Base-by-base conservation (phyloP, 2,329 filamentous ascomycete genomes). In the Hortaea werneckii region DNA sequence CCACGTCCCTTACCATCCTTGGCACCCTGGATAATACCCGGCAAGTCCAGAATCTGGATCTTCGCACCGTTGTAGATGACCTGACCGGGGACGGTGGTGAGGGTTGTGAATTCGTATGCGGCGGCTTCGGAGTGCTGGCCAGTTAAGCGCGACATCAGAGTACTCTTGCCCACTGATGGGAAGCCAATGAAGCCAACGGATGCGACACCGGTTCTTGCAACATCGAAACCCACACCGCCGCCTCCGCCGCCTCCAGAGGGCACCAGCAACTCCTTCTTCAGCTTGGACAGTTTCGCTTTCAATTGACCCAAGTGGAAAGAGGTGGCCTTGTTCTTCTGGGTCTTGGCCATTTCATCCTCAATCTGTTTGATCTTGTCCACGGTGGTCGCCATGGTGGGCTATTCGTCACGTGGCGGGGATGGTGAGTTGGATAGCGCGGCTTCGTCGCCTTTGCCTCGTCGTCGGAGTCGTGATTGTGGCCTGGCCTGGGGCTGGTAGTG, bases 321-420 rank as follows among this genome's bases (percentile, higher is more conserved):
- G 32, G 60, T 63, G 44, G 59, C 52, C 74, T 95, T 95, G 71
- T 95, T 95, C 74, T 95, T 95, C 69, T 96, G 89, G 63, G 89
- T 95, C 71, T 79, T 79, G 74, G 88, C 87, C 90, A 95, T 95
- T 83, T 95, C 90, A 74, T 83, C 72, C 85, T 95, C 90, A 69
- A 95, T 86, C 62, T 90, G 86, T 71, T 94, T 95, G 77, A 96
- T 95, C 84, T 96, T 96, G 62, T 96, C 90, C 66, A 95, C 88
- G 37, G 90, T 96, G 50, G 90, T 96, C 77, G 90, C 77, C 92
- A 96, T 96, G 40, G 20, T 41, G 40, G 40, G 28, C 9, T n/a
- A 40, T 10, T 35, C 9, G 9, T 9, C 32, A 13, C 37, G 3
- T 2, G 10, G 37, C 13, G 13, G 37, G 10, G 37, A 20, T 3